Conservation (phyloP, 2,329 filamentous ascomycete species). For the Trichoderma sp. region DNA sequence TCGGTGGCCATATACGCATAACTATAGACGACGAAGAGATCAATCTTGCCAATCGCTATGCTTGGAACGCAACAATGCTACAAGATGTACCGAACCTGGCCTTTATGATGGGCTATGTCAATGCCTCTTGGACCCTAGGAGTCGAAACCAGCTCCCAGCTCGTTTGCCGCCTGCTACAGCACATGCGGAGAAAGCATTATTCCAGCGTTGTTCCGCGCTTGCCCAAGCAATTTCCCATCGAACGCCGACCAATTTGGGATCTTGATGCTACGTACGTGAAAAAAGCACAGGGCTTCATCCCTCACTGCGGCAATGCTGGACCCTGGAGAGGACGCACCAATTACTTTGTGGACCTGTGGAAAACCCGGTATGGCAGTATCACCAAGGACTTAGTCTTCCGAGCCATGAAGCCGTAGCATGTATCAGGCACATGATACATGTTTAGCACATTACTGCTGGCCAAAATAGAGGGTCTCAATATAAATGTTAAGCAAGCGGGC, state of each 20-base stretch:
- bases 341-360: conserved; percentile 6
- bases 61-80: conserved; percentile 64
- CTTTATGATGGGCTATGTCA: conserved; percentile 61
- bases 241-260: not conserved
- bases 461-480: not conserved
- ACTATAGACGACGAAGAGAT: conserved; percentile 52
- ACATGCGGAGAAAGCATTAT: not conserved
- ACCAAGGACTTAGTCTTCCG: not conserved
- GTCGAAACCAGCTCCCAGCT: conserved; percentile 44
- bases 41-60: conserved; percentile 47
- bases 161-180: not conserved
- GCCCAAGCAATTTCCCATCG: not conserved
- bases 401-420: not conserved
- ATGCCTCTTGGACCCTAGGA: conserved; percentile 63
- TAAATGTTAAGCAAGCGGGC: not conserved
- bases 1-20: conserved; percentile 56
- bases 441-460: not conserved
- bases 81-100: conserved; percentile 53
- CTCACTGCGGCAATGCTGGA: not conserved
- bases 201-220: not conserved
- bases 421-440: not conserved
- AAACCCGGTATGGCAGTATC: not conserved
- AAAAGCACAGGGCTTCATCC: not conserved
- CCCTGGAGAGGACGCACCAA: not conserved
- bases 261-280: not conserved